phyloP scores from a whole-genome alignment of 2,329 filamentous ascomycete species.

The Fusarium sororula region DNA sequence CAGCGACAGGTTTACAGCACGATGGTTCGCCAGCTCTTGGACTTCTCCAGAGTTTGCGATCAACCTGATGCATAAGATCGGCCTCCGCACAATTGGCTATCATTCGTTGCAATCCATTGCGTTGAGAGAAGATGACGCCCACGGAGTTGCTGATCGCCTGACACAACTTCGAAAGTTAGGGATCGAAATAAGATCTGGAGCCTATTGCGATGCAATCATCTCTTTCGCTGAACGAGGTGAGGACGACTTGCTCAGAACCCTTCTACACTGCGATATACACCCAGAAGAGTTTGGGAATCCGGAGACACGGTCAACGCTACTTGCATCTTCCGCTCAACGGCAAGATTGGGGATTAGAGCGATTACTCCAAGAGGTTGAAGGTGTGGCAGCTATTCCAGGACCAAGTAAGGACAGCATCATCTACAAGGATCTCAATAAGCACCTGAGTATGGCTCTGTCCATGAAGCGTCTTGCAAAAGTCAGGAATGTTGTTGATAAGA shows the following conservation, averaged over 20 bases:
- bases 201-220: slow-evolving; percentile 72
- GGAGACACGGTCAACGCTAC: slow-evolving; percentile 51
- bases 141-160: slow-evolving; percentile 67
- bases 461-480: slow-evolving; percentile 32
- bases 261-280: slow-evolving; percentile 62
- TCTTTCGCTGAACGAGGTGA: slow-evolving; percentile 69
- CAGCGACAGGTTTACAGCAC: slow-evolving; percentile 71
- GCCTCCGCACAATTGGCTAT: slow-evolving; percentile 77
- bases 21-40: slow-evolving; percentile 79
- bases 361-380: slow-evolving; percentile 56
- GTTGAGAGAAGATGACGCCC: slow-evolving; percentile 65
- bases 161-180: slow-evolving; percentile 67
- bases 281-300: slow-evolving; percentile 64
- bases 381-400: slow-evolving; percentile 7
- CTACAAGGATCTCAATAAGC: slow-evolving; percentile 38
- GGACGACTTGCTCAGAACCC: slow-evolving; percentile 55
- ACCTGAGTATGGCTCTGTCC: slow-evolving; percentile 20
- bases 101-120: slow-evolving; percentile 81
- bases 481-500: slow-evolving; percentile 45
- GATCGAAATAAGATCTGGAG: slow-evolving; percentile 69
- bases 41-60: slow-evolving; percentile 78
- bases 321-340: slow-evolving; percentile 44
- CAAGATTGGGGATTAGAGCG: slow-evolving; percentile 53
- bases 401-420: slow-evolving; percentile 27
- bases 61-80: slow-evolving; percentile 73